Evolutionary conservation across 1,139 yeast species (phyloP).

Genomic region (Arxiozyma bovina): DNA sequence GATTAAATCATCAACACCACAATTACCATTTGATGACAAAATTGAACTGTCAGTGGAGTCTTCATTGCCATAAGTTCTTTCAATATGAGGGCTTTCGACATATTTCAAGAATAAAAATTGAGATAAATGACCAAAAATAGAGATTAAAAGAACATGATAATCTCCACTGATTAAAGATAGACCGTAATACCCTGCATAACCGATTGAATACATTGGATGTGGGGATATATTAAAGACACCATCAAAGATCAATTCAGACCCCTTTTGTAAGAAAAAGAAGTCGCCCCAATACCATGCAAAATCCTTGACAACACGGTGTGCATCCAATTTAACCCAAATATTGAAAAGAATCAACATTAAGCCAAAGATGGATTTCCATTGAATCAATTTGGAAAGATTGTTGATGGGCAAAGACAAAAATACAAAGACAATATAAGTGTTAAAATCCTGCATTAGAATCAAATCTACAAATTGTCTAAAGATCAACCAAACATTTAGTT

Average conservation of each 20-base stretch:
- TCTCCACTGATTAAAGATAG: conserved; percentile 72
- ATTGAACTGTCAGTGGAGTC: conserved; percentile 1
- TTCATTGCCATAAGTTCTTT: conserved; percentile 52
- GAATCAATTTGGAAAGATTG: conserved; percentile 12
- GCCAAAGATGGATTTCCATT: conserved; percentile 37
- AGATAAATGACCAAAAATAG: conserved; percentile 67
- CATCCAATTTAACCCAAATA: conserved; percentile 81
- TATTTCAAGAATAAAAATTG: conserved; percentile 71
- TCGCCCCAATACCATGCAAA: conserved; percentile 98
- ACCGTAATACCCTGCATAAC: conserved; percentile 83
- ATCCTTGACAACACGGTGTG: conserved; percentile 82
- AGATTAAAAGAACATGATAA: conserved; percentile 61
- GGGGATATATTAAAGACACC: conserved; percentile 91
- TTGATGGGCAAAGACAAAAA: conserved; percentile 43
- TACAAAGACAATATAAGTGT: conserved; percentile 65
- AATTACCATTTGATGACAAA: conserved; percentile 7
- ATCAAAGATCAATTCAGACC: conserved; percentile 72
- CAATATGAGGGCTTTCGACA: conserved; percentile 85
- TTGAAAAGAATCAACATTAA: conserved; percentile 53
- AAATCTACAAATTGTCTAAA: conserved; percentile 76
- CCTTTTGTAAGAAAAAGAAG: conserved; percentile 64
- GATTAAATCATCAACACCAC: conserved; percentile 30
- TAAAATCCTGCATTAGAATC: conserved; percentile 79
- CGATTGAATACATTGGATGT: conserved; percentile 90
- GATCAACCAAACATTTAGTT: conserved; percentile 75